These are phyloP conservation scores for Myotisia sp. DNA, from an alignment of 2,329 filamentous ascomycete species.

Conservation along the genomic window DNA sequence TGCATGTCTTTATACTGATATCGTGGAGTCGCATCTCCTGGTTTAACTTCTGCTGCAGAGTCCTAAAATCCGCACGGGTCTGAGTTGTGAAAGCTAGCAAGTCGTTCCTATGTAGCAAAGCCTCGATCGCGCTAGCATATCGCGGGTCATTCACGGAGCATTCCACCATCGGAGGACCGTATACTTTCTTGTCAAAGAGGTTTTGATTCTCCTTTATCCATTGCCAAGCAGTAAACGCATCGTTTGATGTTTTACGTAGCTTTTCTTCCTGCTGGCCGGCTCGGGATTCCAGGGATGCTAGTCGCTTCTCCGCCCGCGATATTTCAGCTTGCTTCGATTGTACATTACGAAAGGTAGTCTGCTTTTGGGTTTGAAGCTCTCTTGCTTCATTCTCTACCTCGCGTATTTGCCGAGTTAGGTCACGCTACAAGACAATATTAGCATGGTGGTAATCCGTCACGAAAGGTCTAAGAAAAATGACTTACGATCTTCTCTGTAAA, in stretches of 20 bases:
- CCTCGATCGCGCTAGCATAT: conserved; percentile 50
- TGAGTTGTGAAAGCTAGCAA: conserved; percentile 59
- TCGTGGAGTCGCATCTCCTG: conserved; percentile 51
- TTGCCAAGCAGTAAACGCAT: conserved; percentile 58
- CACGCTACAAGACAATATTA: conserved; percentile 34
- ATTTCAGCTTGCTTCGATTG: conserved; percentile 14
- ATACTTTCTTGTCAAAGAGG: conserved; percentile 60
- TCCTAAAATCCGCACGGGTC: conserved; percentile 57
- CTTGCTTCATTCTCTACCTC: conserved; percentile 28
- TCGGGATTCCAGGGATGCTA: conserved; percentile 54
- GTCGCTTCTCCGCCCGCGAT: conserved; percentile 32
- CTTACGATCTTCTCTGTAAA: conserved; percentile 62
- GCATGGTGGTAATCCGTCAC: conserved; percentile 10
- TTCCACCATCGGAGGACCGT: conserved; percentile 64
- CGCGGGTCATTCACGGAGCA: conserved; percentile 63
- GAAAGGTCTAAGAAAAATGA: conserved; percentile 11
- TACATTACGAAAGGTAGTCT: conserved; percentile 18
- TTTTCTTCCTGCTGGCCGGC: conserved; percentile 58
- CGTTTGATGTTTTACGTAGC: conserved; percentile 45
- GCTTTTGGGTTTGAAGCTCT: conserved; percentile 27
- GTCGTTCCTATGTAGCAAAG: conserved; percentile 40
- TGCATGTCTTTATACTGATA: conserved; percentile 54
- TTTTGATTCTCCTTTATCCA: conserved; percentile 64
- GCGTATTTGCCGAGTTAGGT: conserved; percentile 33
- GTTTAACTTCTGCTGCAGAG: conserved; percentile 53